Conservation (phyloP, 2,329 filamentous ascomycete species). For the Xylaria digitata region DNA sequence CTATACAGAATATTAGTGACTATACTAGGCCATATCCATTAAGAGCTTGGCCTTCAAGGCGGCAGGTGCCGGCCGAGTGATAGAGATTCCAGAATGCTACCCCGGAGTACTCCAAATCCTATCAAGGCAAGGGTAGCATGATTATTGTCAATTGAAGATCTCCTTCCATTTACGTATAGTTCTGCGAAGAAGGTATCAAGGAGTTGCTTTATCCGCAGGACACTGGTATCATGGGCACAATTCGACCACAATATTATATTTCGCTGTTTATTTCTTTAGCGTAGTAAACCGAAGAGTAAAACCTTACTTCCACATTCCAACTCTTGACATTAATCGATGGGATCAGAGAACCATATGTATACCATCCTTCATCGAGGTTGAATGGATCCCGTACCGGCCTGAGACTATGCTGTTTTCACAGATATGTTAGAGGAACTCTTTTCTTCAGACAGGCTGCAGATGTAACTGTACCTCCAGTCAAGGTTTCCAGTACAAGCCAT, state of each 20-base stretch:
- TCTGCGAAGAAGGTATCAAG: neutral
- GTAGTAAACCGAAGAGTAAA: too few species aligned
- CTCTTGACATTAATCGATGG: too few species aligned
- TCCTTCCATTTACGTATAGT: slow-evolving; percentile 2
- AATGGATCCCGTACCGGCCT: too few species aligned
- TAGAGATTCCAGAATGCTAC: neutral
- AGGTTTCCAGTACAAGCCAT: slow-evolving; percentile 25
- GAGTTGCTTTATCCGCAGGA: neutral
- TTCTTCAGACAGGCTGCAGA: too few species aligned
- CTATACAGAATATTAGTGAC: neutral
- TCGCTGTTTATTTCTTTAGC: too few species aligned
- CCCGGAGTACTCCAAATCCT: slow-evolving; percentile 6
- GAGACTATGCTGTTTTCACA: too few species aligned
- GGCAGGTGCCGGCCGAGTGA: slow-evolving; percentile 21
- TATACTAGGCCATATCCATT: neutral
- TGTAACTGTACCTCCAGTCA: slow-evolving; percentile 20
- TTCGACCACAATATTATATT: too few species aligned
- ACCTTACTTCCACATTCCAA: too few species aligned
- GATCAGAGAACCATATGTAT: too few species aligned
- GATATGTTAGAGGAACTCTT: too few species aligned
- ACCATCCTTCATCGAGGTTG: too few species aligned
- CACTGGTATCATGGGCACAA: neutral
- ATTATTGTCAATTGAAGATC: neutral
- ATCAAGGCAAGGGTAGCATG: neutral
- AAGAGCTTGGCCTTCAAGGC: neutral